Conservation (phyloP, 192 early-diverging fungal species). For the Geranomyces variabilis region DNA sequence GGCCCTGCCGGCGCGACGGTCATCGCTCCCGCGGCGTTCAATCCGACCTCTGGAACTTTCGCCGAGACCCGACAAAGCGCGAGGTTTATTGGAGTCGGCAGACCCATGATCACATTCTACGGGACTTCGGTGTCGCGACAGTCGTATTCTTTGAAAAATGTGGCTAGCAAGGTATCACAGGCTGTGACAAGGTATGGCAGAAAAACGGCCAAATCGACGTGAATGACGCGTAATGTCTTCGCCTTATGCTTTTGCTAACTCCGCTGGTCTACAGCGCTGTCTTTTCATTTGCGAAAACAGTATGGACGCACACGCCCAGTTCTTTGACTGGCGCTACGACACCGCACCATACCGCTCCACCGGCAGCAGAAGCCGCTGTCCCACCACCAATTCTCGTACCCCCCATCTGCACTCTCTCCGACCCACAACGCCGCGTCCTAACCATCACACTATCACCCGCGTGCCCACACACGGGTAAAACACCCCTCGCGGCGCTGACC, state of each 20-base stretch:
- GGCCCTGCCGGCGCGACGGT: conserved; percentile 25
- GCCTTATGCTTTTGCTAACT: neutral
- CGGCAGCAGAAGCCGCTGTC: conserved; percentile 48
- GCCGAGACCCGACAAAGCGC: conserved; percentile 14
- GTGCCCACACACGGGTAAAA: conserved; percentile 41
- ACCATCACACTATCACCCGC: conserved; percentile 56
- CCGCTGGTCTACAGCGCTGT: conserved; percentile 46
- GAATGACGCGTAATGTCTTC: neutral
- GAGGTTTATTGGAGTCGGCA: conserved; percentile 41
- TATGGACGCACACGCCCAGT: conserved; percentile 51
- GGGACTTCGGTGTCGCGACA: conserved; percentile 26
- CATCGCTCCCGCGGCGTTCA: conserved; percentile 25
- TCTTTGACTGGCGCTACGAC: conserved; percentile 6
- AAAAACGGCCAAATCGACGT: neutral
- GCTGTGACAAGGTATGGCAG: conserved; percentile 28
- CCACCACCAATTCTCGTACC: conserved; percentile 61
- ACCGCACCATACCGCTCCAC: conserved; percentile 39
- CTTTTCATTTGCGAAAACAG: conserved; percentile 71
- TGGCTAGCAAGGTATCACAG: conserved; percentile 36
- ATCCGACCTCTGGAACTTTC: conserved; percentile 25
- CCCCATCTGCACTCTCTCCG: conserved; percentile 52
- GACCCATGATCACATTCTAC: conserved; percentile 47
- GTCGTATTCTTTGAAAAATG: conserved; percentile 27
- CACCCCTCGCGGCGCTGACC: conserved; percentile 59
- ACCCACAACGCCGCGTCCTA: conserved; percentile 56